These are phyloP conservation scores for Cardamine resedifolia DNA, from an alignment of 345 rosid species.

Conservation along the genomic window DNA sequence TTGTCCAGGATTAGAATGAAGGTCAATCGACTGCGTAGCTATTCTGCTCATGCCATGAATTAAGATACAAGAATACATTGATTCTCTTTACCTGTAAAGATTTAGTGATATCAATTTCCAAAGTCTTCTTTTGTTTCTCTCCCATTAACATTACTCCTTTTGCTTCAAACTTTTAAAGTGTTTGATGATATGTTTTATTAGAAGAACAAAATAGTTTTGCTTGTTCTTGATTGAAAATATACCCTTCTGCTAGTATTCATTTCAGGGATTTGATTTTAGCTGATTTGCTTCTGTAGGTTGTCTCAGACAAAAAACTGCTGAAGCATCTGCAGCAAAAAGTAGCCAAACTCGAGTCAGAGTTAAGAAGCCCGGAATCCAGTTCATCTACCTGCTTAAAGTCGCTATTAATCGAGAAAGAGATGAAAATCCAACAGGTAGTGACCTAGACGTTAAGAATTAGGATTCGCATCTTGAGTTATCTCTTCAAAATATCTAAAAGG, in stretches of 20 bases:
- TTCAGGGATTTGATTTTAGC: slow-evolving; percentile 14
- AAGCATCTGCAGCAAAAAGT: slow-evolving; percentile 89
- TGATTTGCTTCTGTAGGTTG: slow-evolving; percentile 50
- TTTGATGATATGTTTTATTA: background rate
- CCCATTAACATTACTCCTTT: background rate
- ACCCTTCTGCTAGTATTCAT: slow-evolving; percentile 8
- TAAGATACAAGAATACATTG: background rate
- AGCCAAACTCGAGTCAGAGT: slow-evolving; percentile 91
- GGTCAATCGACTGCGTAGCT: background rate
- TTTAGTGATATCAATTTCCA: background rate
- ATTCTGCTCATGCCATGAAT: slow-evolving; percentile 1
- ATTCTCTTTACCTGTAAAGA: background rate
- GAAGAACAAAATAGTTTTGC: background rate
- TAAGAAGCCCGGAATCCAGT: slow-evolving; percentile 70
- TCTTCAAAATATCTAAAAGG: slow-evolving; percentile 1
- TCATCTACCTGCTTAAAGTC: slow-evolving; percentile 61
- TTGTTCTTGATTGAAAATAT: slow-evolving; percentile 1
- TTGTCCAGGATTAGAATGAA: background rate
- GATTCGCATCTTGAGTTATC: background rate
- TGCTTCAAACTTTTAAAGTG: background rate
- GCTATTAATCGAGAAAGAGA: slow-evolving; percentile 62
- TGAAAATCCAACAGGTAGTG: slow-evolving; percentile 74
- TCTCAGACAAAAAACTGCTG: slow-evolving; percentile 68
- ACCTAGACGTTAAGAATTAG: slow-evolving; percentile 4
- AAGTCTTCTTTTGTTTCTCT: background rate